phyloP scores from a whole-genome alignment of 2,329 filamentous ascomycete genomes.

The Sclerotinia glacialis region DNA sequence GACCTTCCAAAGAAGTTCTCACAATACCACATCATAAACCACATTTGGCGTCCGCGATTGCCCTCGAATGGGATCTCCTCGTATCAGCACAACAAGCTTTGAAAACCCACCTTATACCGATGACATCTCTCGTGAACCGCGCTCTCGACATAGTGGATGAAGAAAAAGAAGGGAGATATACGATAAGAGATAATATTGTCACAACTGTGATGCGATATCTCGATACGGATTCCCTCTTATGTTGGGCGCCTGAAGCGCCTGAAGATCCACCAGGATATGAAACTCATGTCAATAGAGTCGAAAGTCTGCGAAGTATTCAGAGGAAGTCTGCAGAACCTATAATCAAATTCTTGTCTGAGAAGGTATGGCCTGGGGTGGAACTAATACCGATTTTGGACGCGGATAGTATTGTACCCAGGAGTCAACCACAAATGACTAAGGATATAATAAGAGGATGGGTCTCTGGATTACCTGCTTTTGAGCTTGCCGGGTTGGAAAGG shows the following conservation, averaged over 20 bases:
- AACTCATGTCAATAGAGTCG: conserved; percentile 46
- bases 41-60: conserved; percentile 79
- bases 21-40: conserved; percentile 72
- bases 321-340: conserved; percentile 66
- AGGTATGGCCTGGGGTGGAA: conserved; percentile 80
- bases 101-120: conserved; percentile 81
- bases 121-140: conserved; percentile 81
- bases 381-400: conserved; percentile 79
- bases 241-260: conserved; percentile 67
- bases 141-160: conserved; percentile 76
- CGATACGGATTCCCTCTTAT: conserved; percentile 87
- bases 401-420: conserved; percentile 70
- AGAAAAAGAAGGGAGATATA: conserved; percentile 50
- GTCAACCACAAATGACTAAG: conserved; percentile 71
- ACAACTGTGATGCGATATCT: conserved; percentile 77
- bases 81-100: conserved; percentile 78
- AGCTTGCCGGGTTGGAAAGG: conserved; percentile 83
- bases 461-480: conserved; percentile 66
- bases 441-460: conserved; percentile 79
- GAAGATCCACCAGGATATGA: conserved; percentile 48
- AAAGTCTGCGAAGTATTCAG: conserved; percentile 71
- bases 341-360: conserved; percentile 65
- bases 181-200: conserved; percentile 62
- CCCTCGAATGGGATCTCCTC: conserved; percentile 89
- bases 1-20: conserved; percentile 70